Percentiles rank a stretch among this genome's conserved stretches.
Conservation (phyloP, 768 basidiomycete genomes). For the Boletus insuetus region DNA sequence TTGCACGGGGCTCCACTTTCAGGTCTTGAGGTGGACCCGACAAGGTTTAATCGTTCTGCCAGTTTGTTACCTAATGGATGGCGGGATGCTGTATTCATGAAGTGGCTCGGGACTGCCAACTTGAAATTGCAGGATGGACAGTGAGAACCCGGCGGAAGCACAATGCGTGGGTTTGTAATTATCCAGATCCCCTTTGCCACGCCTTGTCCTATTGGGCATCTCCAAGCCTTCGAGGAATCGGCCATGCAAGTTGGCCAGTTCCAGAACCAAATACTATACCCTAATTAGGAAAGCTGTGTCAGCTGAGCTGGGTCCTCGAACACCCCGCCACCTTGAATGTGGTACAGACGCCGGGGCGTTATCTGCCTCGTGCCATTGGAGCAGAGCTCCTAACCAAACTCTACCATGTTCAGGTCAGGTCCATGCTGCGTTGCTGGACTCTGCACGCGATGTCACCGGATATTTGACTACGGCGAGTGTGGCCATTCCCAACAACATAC, state of each 20-base stretch:
- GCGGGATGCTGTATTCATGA: conserved; percentile 20
- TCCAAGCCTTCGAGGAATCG: not conserved
- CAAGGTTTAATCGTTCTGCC: conserved; percentile 1
- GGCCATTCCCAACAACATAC: not conserved
- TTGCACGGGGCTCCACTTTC: conserved; percentile 3
- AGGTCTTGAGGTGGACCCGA: not conserved
- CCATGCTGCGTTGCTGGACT: not conserved
- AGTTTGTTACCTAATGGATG: conserved; percentile 6
- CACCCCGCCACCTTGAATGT: conserved; percentile 16
- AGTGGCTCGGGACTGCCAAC: conserved; percentile 1
- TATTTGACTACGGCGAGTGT: not conserved
- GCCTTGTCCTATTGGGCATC: not conserved
- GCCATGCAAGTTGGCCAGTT: not conserved
- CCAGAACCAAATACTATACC: conserved; percentile 5
- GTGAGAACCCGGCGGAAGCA: conserved; percentile 1
- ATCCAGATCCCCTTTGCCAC: not conserved
- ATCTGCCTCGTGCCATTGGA: conserved; percentile 26
- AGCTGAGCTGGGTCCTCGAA: conserved; percentile 14
- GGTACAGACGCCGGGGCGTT: conserved; percentile 29
- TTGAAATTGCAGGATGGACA: not conserved
- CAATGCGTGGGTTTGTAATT: not conserved
- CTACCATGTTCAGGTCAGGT: too few species aligned
- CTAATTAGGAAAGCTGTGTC: conserved; percentile 12
- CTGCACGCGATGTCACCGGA: conserved; percentile 8
- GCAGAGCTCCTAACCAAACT: not conserved